Evolutionary conservation across 1,284 basidiomycete species (phyloP).

Genomic region (Flammula alnicola): DNA sequence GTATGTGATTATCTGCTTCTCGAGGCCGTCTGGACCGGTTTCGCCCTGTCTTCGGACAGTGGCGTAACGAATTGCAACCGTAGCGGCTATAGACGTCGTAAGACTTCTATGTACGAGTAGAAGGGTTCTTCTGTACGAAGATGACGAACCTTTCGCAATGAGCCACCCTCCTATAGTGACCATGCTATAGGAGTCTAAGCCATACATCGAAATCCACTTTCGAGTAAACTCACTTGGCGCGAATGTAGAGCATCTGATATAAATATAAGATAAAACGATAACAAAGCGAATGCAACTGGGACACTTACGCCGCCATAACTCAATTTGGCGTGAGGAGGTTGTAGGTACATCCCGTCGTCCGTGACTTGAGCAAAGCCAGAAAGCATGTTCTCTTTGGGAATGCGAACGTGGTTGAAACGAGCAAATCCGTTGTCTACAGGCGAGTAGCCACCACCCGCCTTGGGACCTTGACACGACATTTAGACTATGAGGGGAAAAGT

Average conservation of each 20-base stretch:
- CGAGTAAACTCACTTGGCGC: conserved; percentile 45
- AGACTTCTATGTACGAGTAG: not conserved
- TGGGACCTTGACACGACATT: conserved; percentile 52
- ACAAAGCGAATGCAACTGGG: not conserved
- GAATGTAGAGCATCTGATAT: conserved; percentile 72
- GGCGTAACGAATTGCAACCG: conserved; percentile 76
- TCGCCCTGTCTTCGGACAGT: conserved; percentile 75
- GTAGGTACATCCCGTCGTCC: conserved; percentile 66
- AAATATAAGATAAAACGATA: not conserved
- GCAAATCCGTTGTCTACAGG: conserved; percentile 76
- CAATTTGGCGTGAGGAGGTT: conserved; percentile 75
- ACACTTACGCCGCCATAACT: conserved; percentile 75
- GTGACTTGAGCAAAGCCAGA: conserved; percentile 77
- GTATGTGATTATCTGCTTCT: conserved; percentile 71
- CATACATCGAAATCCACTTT: not conserved
- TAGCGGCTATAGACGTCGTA: conserved; percentile 51
- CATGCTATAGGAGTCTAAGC: conserved; percentile 49
- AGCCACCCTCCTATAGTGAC: conserved; percentile 62
- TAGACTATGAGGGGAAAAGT: not conserved
- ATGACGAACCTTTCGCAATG: conserved; percentile 44
- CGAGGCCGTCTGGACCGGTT: conserved; percentile 53
- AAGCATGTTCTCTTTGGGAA: conserved; percentile 79
- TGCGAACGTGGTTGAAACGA: conserved; percentile 71
- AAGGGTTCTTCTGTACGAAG: not conserved
- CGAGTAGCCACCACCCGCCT: conserved; percentile 58